These are phyloP conservation scores for Cetradonia linearis DNA, from an alignment of 495 filamentous ascomycete genomes.

Conservation along the genomic window DNA sequence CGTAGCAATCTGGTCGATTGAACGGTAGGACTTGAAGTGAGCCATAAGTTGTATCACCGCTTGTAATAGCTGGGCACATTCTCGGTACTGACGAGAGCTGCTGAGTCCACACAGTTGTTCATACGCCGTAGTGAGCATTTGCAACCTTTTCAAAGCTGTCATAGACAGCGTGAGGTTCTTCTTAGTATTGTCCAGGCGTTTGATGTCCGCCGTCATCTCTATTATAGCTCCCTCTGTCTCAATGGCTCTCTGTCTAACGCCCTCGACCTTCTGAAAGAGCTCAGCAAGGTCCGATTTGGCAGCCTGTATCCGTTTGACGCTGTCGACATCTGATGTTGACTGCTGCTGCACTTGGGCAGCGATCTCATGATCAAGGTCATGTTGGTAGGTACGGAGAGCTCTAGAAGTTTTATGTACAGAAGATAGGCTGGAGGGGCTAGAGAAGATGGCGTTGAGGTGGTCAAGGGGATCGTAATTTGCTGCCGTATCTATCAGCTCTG, in stretches of 20 bases:
- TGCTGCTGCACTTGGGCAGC: conserved; percentile 65
- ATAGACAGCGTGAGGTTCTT: conserved; percentile 92
- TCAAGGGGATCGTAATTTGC: conserved; percentile 90
- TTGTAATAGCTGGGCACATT: conserved; percentile 90
- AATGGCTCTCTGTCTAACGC: conserved; percentile 77
- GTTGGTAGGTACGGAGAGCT: conserved; percentile 63
- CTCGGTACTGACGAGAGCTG: conserved; percentile 82
- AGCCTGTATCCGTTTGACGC: conserved; percentile 76
- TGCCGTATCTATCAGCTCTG: conserved; percentile 33
- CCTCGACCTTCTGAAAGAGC: conserved; percentile 92
- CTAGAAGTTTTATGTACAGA: conserved; percentile 62
- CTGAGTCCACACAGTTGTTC: conserved; percentile 83
- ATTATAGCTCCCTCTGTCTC: conserved; percentile 93
- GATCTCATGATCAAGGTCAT: conserved; percentile 79
- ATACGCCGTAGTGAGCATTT: conserved; percentile 98
- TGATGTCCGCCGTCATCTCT: conserved; percentile 99
- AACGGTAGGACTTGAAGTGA: conserved; percentile 96
- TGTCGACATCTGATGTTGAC: conserved; percentile 76
- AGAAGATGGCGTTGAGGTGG: conserved; percentile 89
- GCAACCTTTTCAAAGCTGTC: conserved; percentile 92
- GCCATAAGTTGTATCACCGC: conserved; percentile 97
- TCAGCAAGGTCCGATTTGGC: conserved; percentile 81
- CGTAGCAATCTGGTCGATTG: conserved; percentile 94
- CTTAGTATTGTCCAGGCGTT: conserved; percentile 92
- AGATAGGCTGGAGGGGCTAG: conserved; percentile 77